Percentiles rank a stretch among this genome's conserved stretches.
phyloP scores from a whole-genome alignment of 2,329 filamentous ascomycete genomes.

The Diaporthe longicolla region DNA sequence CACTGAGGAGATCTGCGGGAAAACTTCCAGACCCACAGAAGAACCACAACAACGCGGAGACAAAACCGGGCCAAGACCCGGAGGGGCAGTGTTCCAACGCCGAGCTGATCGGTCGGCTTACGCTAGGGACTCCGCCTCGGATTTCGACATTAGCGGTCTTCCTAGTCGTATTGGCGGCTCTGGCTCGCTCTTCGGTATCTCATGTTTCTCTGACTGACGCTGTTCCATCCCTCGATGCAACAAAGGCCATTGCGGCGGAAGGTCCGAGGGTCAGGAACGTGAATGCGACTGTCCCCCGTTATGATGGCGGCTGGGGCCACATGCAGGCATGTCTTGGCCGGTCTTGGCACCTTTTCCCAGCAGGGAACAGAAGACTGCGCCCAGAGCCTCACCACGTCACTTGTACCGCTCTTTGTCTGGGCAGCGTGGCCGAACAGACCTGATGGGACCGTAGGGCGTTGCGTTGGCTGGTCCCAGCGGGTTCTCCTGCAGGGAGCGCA shows the following conservation, averaged over 20 bases:
- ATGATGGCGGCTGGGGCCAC: slow-evolving; percentile 3
- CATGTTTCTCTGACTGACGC: background rate
- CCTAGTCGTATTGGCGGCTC: background rate
- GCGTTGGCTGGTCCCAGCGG: slow-evolving; percentile 21
- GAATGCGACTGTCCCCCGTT: background rate
- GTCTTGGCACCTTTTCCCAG: slow-evolving; percentile 27
- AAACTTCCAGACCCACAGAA: background rate
- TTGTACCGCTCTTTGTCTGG: slow-evolving; percentile 29
- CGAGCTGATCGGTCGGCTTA: slow-evolving; percentile 20
- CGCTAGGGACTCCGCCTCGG: background rate
- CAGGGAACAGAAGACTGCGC: slow-evolving; percentile 28
- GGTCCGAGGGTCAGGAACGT: background rate
- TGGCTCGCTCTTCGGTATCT: slow-evolving; percentile 14
- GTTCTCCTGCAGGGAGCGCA: slow-evolving; percentile 3
- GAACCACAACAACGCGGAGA: slow-evolving; percentile 19
- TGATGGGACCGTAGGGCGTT: slow-evolving; percentile 14
- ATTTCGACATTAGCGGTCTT: background rate
- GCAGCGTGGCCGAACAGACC: slow-evolving; percentile 17
- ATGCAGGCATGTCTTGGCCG: slow-evolving; percentile 29
- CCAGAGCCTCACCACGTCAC: slow-evolving; percentile 33
- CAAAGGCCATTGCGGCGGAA: background rate
- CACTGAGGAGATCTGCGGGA: background rate
- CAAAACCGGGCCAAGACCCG: slow-evolving; percentile 24
- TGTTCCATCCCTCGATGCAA: background rate
- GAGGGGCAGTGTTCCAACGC: slow-evolving; percentile 13